A percentile compares a stretch with the other conserved stretches of the same genome.
Conservation (phyloP, 75 land plant genomes). For the Cryptomeria japonica region DNA sequence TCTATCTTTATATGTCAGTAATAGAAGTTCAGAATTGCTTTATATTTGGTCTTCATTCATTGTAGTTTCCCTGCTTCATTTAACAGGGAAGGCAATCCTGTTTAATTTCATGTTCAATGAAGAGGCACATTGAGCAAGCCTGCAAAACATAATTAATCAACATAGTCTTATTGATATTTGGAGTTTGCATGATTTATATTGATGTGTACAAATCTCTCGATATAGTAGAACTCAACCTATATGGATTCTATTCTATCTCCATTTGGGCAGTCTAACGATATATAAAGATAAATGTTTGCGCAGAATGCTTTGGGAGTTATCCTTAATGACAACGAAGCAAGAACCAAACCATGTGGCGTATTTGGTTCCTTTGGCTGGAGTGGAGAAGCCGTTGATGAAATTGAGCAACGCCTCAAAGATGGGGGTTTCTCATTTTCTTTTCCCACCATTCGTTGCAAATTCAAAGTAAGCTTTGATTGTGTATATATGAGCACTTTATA, state of each 20-base stretch:
- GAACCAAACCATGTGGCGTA: constrained; percentile 50
- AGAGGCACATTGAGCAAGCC: background rate
- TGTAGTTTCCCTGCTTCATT: background rate
- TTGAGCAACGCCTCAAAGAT: constrained; percentile 49
- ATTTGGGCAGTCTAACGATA: constrained; percentile 4
- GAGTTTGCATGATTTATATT: constrained; percentile 1
- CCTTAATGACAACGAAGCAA: constrained; percentile 41
- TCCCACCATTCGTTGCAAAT: constrained; percentile 48
- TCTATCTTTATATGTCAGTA: background rate
- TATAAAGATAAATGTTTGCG: background rate
- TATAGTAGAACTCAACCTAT: background rate
- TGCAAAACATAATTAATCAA: background rate
- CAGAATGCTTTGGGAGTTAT: constrained; percentile 54
- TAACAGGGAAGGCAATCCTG: background rate
- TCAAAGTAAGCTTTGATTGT: constrained; percentile 28
- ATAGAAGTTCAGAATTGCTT: background rate
- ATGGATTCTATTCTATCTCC: background rate
- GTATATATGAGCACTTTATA: background rate
- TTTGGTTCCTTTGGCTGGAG: constrained; percentile 64
- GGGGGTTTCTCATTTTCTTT: constrained; percentile 48
- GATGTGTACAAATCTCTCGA: background rate
- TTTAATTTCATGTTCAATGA: background rate
- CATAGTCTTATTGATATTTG: background rate
- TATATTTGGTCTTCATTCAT: background rate
- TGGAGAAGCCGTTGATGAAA: constrained; percentile 62